phyloP scores from a whole-genome alignment of 1,139 yeast species.

The Meyerozyma sp. region DNA sequence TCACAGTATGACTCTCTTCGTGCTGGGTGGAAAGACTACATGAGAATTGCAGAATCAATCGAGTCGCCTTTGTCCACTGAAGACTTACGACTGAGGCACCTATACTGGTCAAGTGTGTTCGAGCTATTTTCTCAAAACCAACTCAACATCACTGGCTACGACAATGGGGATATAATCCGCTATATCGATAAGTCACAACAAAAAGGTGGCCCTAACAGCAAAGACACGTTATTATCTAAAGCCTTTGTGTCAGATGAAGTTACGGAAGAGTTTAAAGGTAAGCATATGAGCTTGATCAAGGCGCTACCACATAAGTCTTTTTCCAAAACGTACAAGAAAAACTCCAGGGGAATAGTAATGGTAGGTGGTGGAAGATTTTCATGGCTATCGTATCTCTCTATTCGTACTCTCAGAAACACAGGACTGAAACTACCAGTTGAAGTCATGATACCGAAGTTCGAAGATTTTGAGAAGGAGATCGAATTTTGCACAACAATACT shows the following conservation, averaged over 20 bases:
- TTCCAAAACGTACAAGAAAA: slow-evolving; percentile 1
- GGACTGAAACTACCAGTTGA: slow-evolving; percentile 7
- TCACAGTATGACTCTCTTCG: neutral
- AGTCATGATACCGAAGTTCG: slow-evolving; percentile 5
- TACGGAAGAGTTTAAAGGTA: neutral
- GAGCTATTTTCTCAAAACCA: slow-evolving; percentile 8
- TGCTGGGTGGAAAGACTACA: neutral
- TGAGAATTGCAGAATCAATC: neutral
- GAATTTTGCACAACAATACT: slow-evolving; percentile 22
- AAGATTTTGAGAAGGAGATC: slow-evolving; percentile 17
- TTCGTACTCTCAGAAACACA: slow-evolving; percentile 4
- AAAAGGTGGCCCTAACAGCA: slow-evolving; percentile 13
- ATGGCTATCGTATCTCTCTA: slow-evolving; percentile 6
- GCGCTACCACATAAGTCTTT: neutral
- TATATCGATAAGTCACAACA: slow-evolving; percentile 20
- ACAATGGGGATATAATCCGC: slow-evolving; percentile 16
- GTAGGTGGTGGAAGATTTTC: slow-evolving; percentile 8
- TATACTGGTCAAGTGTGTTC: slow-evolving; percentile 16
- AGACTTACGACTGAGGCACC: slow-evolving; percentile 5
- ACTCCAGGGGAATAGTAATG: slow-evolving; percentile 5
- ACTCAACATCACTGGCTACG: slow-evolving; percentile 8
- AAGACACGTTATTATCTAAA: slow-evolving; percentile 1
- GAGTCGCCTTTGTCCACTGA: neutral
- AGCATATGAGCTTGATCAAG: neutral
- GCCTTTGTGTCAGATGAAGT: slow-evolving; percentile 1